Evolutionary conservation across 176 grass and related monocot genomes (phyloP).

Genomic region (Oryza meyeriana): DNA sequence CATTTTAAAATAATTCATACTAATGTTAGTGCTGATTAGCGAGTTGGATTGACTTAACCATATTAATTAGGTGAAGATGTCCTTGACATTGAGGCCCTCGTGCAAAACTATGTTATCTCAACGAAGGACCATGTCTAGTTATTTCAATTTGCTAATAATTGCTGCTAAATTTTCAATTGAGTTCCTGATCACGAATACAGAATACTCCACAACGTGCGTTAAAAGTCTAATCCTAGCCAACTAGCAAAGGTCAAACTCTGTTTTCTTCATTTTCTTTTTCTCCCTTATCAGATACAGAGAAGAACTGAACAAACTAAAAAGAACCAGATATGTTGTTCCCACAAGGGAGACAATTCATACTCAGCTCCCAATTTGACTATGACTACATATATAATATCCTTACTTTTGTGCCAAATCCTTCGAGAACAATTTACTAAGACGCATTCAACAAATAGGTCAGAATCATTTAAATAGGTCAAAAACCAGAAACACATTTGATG

Average conservation of each 20-base stretch:
- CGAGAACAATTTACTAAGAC: background rate
- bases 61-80: background rate
- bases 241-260: background rate
- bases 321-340: slow-evolving; percentile 15
- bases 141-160: background rate
- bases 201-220: background rate
- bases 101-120: background rate
- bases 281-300: slow-evolving; percentile 16
- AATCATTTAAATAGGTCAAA: background rate
- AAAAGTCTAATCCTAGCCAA: slow-evolving; percentile 1
- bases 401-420: background rate
- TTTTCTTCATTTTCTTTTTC: background rate
- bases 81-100: background rate
- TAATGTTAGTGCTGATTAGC: background rate
- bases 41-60: background rate
- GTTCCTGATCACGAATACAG: background rate
- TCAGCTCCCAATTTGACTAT: background rate
- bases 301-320: background rate
- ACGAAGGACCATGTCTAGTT: background rate
- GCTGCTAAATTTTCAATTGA: background rate
- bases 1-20: background rate
- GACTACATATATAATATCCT: background rate
- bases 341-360: background rate
- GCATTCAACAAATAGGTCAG: background rate
- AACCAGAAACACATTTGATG: background rate